phyloP scores from a whole-genome alignment of 164 flowering plant genomes.

The Aristolochia californica region DNA sequence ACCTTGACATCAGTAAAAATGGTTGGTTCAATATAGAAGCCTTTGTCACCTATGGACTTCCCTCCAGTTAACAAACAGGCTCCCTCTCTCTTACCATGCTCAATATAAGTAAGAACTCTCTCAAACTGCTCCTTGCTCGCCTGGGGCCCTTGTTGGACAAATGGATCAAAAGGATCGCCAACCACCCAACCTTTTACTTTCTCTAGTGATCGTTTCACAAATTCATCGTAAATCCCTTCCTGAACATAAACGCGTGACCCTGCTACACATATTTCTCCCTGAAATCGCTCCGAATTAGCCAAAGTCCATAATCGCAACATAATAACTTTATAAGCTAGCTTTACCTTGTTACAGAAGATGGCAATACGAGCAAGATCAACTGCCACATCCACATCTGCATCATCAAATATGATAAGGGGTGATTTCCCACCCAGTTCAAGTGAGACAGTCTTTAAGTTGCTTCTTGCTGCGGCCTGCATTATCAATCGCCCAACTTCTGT shows the following conservation, averaged over 20 bases:
- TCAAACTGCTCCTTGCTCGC: slow-evolving; percentile 47
- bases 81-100: slow-evolving; percentile 50
- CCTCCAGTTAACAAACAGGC: slow-evolving; percentile 50
- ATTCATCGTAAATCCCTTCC: slow-evolving; percentile 71
- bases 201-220: slow-evolving; percentile 37
- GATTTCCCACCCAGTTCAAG: slow-evolving; percentile 91
- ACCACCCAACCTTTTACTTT: slow-evolving; percentile 54
- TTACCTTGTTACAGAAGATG: slow-evolving; percentile 47
- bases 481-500: slow-evolving; percentile 62
- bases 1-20: slow-evolving; percentile 60
- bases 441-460: slow-evolving; percentile 64
- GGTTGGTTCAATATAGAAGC: slow-evolving; percentile 66
- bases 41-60: slow-evolving; percentile 28
- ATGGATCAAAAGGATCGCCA: slow-evolving; percentile 86
- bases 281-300: not conserved
- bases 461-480: slow-evolving; percentile 67
- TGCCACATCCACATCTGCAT: slow-evolving; percentile 60
- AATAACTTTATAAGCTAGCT: not conserved
- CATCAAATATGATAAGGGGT: slow-evolving; percentile 70
- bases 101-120: slow-evolving; percentile 41
- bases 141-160: slow-evolving; percentile 61
- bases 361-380: slow-evolving; percentile 50
- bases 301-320: not conserved
- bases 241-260: slow-evolving; percentile 72
- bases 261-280: slow-evolving; percentile 86